These are phyloP conservation scores for Tylopilus rubrobrunneus DNA, from an alignment of 768 basidiomycete species.

Conservation along the genomic window DNA sequence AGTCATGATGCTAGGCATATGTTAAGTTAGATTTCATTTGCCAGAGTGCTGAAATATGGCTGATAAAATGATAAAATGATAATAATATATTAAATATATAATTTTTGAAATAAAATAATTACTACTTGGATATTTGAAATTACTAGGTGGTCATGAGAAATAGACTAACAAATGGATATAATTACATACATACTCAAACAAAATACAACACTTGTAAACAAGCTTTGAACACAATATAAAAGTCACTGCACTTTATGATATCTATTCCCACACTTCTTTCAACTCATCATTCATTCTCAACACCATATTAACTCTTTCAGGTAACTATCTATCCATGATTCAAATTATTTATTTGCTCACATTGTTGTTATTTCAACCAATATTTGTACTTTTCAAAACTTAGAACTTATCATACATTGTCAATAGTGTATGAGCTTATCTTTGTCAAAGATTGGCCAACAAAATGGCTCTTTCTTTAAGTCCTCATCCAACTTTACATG, in stretches of 20 bases:
- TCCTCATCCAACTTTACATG: conserved; percentile 3
- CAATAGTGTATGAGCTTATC: background rate
- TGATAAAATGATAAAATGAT: too few relatives aligned
- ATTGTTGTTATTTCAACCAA: background rate
- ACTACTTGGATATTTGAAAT: background rate
- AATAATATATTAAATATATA: too few relatives aligned
- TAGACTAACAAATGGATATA: background rate
- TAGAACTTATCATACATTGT: background rate
- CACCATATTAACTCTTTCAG: background rate
- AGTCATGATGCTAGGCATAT: too few relatives aligned
- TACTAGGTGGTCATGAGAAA: background rate
- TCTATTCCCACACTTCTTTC: background rate
- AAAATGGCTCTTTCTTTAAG: conserved; percentile 21
- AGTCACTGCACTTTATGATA: background rate
- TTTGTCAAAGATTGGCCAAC: background rate
- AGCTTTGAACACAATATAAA: conserved; percentile 4
- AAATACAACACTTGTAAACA: conserved; percentile 14
- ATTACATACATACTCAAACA: conserved; percentile 2
- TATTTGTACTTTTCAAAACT: background rate
- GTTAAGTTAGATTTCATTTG: too few relatives aligned
- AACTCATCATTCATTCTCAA: background rate
- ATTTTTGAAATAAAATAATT: too few relatives aligned
- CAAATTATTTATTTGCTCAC: background rate
- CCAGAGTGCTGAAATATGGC: too few relatives aligned
- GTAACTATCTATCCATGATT: background rate